Percentiles rank a stretch among this genome's conserved stretches.
Evolutionary conservation across 2,329 filamentous ascomycete species (phyloP).

Genomic region (Xylaria sp.): DNA sequence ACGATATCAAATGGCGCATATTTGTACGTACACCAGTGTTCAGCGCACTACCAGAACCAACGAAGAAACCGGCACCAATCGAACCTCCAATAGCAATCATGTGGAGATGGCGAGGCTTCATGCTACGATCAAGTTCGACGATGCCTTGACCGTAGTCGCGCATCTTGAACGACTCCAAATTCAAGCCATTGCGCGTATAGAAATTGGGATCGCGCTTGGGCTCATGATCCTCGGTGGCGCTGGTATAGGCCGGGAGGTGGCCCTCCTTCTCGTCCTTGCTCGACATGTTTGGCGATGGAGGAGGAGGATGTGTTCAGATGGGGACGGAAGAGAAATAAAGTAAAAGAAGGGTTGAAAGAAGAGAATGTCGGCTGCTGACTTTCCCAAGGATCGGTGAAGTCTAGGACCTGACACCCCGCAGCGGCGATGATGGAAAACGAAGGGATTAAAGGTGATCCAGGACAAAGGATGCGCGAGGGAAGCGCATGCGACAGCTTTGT

Average conservation of each 20-base stretch:
- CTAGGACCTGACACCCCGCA: slow-evolving; percentile 19
- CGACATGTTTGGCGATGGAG: slow-evolving; percentile 38
- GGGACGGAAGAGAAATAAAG: neutral
- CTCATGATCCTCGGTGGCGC: slow-evolving; percentile 32
- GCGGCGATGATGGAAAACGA: slow-evolving; percentile 9
- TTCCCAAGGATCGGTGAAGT: slow-evolving; percentile 2
- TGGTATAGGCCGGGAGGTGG: slow-evolving; percentile 42
- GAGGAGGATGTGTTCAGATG: neutral
- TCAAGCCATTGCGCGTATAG: slow-evolving; percentile 55
- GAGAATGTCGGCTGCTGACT: slow-evolving; percentile 18
- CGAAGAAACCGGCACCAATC: slow-evolving; percentile 71
- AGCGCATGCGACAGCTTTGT: slow-evolving; percentile 33
- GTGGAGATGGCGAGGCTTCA: slow-evolving; percentile 62
- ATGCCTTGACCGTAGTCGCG: slow-evolving; percentile 51
- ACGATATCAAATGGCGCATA: neutral
- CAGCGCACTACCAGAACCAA: slow-evolving; percentile 65
- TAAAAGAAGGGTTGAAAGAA: neutral
- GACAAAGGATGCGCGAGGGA: slow-evolving; percentile 18
- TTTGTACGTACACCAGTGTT: slow-evolving; percentile 54
- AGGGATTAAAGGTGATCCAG: slow-evolving; percentile 21
- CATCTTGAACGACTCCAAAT: slow-evolving; percentile 55
- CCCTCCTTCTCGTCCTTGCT: slow-evolving; percentile 48
- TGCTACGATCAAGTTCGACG: slow-evolving; percentile 54
- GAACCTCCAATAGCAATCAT: slow-evolving; percentile 66
- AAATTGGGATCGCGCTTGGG: slow-evolving; percentile 46